Conservation (phyloP, 108 stramenopile genomes). For the Parmales sp. region DNA sequence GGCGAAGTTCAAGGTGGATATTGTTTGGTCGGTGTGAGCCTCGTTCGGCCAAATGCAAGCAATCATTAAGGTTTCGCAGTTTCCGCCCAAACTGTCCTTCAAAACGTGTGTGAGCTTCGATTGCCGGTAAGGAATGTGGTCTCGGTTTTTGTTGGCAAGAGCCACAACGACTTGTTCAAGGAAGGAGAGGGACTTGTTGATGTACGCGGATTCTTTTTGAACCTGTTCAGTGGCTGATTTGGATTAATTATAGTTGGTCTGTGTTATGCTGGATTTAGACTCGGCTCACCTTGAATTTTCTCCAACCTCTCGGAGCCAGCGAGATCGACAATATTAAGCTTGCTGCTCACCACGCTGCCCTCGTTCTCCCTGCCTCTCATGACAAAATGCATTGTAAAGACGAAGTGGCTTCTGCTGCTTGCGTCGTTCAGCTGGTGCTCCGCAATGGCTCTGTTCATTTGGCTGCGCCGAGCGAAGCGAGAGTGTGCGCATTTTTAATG, state of each 20-base stretch:
- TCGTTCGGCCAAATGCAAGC: conserved; percentile 32
- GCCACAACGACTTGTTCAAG: conserved; percentile 36
- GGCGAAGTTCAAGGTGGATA: conserved; percentile 26
- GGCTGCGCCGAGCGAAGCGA: no score
- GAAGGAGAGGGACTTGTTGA: conserved; percentile 33
- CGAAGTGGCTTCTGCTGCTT: conserved; percentile 28
- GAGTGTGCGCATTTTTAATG: no score
- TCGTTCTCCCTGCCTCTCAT: not conserved
- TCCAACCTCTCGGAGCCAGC: conserved; percentile 24
- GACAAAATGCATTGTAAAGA: conserved; percentile 23
- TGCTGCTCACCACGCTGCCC: conserved; percentile 11
- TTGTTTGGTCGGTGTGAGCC: conserved; percentile 21
- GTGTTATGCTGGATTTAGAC: not conserved
- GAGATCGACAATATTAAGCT: conserved; percentile 29
- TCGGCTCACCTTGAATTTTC: conserved; percentile 15
- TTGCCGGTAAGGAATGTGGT: conserved; percentile 30
- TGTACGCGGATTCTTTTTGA: conserved; percentile 23
- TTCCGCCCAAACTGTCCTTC: conserved; percentile 27
- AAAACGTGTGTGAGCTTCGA: conserved; percentile 26
- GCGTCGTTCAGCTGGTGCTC: conserved; percentile 34
- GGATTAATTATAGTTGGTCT: no score
- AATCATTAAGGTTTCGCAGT: conserved; percentile 23
- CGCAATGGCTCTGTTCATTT: conserved; percentile 28
- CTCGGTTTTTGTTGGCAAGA: conserved; percentile 8
- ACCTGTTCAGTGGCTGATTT: no score